These are phyloP conservation scores for Candida labiduridarum DNA, from an alignment of 1,139 yeast genomes.

Conservation along the genomic window DNA sequence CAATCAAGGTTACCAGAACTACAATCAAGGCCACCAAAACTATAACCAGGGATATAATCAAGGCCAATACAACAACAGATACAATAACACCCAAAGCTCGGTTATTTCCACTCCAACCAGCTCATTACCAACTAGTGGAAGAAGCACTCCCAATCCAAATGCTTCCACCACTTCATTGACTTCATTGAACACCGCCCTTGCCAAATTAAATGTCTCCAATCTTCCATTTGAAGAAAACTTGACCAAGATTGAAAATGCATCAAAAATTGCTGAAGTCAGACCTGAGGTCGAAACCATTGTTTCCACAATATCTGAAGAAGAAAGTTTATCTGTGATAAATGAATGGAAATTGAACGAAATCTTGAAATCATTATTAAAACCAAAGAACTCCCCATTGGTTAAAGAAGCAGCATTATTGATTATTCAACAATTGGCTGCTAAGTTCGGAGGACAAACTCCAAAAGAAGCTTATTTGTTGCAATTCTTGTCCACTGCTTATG, in stretches of 20 bases:
- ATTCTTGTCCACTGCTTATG: slow-evolving; percentile 59
- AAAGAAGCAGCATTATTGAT: slow-evolving; percentile 77
- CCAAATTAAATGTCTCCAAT: slow-evolving; percentile 55
- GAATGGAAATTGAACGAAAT: slow-evolving; percentile 71
- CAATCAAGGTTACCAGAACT: slow-evolving; percentile 15
- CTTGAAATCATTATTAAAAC: slow-evolving; percentile 64
- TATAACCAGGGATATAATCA: slow-evolving; percentile 13
- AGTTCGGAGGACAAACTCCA: slow-evolving; percentile 68
- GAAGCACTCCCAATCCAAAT: slow-evolving; percentile 39
- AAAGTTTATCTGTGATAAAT: slow-evolving; percentile 53
- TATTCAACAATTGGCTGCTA: slow-evolving; percentile 67
- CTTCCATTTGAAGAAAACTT: slow-evolving; percentile 72
- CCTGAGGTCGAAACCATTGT: slow-evolving; percentile 61
- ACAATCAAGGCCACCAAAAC: slow-evolving; percentile 12
- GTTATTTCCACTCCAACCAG: slow-evolving; percentile 30
- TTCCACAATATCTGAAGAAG: slow-evolving; percentile 41
- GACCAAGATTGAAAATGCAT: slow-evolving; percentile 55
- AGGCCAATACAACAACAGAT: slow-evolving; percentile 13
- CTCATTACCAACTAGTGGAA: slow-evolving; percentile 45
- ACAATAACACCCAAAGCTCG: slow-evolving; percentile 14
- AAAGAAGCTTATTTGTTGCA: slow-evolving; percentile 73
- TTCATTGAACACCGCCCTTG: slow-evolving; percentile 69
- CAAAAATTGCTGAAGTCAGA: slow-evolving; percentile 66
- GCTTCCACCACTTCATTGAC: slow-evolving; percentile 70
- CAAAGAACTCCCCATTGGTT: slow-evolving; percentile 71